phyloP scores from a whole-genome alignment of 805 yeast genomes.

The Ogataea minuta region DNA sequence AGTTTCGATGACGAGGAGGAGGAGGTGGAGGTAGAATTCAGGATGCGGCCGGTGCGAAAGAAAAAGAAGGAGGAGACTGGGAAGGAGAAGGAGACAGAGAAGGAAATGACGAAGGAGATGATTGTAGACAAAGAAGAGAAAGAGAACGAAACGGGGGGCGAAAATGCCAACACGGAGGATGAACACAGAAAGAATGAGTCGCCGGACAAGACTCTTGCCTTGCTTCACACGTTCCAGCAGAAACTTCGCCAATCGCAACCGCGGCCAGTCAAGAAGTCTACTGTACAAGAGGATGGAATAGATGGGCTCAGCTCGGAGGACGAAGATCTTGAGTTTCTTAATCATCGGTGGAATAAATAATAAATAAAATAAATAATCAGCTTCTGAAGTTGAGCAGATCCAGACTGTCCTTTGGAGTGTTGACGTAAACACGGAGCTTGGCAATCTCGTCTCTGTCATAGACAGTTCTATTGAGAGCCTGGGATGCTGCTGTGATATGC shows the following conservation, averaged over 20 bases:
- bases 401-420: conserved; percentile 34
- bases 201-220: too few relatives aligned
- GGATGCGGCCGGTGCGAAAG: conserved; percentile 38
- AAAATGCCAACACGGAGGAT: too few relatives aligned
- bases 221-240: neutral
- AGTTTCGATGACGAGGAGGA: conserved; percentile 18
- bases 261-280: neutral
- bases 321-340: conserved; percentile 16
- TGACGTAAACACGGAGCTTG: conserved; percentile 37
- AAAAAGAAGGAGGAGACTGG: neutral
- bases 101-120: neutral
- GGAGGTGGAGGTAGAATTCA: conserved; percentile 48
- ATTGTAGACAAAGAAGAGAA: neutral
- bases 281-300: conserved; percentile 14
- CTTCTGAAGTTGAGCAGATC: conserved; percentile 29
- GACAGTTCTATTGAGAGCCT: conserved; percentile 37
- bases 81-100: conserved; percentile 1
- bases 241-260: too few relatives aligned
- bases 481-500: conserved; percentile 36
- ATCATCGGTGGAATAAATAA: conserved; percentile 15
- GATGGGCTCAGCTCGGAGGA: conserved; percentile 19
- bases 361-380: conserved; percentile 6
- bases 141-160: too few relatives aligned
- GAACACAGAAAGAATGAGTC: too few relatives aligned
- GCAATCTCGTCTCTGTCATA: conserved; percentile 36